Evolutionary conservation across 148 eudicot genomes (phyloP).

Genomic region (Rhododendron vialii): DNA sequence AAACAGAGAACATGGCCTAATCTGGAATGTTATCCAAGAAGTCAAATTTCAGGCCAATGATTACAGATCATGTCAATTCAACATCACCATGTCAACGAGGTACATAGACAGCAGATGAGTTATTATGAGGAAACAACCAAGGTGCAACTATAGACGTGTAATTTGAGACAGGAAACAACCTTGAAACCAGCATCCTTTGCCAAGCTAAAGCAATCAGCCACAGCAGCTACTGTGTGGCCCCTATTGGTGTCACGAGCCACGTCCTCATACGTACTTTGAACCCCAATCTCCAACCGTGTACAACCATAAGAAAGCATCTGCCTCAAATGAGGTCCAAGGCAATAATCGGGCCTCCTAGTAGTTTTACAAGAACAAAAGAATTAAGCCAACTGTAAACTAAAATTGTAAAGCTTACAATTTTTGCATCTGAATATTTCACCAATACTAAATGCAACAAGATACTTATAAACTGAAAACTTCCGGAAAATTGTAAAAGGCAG

Average conservation of each 20-base stretch:
- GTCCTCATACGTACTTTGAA: slow-evolving; percentile 98
- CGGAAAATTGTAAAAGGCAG: background rate
- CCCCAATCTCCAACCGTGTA: slow-evolving; percentile 96
- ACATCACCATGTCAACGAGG: background rate
- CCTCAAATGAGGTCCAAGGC: slow-evolving; percentile 97
- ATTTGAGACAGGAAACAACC: slow-evolving; percentile 32
- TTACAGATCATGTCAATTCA: background rate
- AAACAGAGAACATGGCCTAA: background rate
- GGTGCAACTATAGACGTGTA: background rate
- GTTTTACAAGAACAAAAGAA: background rate
- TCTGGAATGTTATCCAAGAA: background rate
- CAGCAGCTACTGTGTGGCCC: slow-evolving; percentile 99
- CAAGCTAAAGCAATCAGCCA: slow-evolving; percentile 95
- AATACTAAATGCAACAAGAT: background rate
- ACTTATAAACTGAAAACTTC: background rate
- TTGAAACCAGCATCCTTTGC: slow-evolving; percentile 99
- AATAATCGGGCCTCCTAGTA: slow-evolving; percentile 94
- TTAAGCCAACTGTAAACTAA: background rate
- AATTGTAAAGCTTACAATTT: background rate
- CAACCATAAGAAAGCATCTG: slow-evolving; percentile 97
- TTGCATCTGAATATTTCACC: background rate
- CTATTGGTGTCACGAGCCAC: slow-evolving; percentile 98
- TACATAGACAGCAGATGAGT: background rate
- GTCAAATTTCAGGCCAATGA: background rate
- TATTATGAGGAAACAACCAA: background rate